phyloP scores from a whole-genome alignment of 805 yeast genomes.

The Lachancea kluyveri region DNA sequence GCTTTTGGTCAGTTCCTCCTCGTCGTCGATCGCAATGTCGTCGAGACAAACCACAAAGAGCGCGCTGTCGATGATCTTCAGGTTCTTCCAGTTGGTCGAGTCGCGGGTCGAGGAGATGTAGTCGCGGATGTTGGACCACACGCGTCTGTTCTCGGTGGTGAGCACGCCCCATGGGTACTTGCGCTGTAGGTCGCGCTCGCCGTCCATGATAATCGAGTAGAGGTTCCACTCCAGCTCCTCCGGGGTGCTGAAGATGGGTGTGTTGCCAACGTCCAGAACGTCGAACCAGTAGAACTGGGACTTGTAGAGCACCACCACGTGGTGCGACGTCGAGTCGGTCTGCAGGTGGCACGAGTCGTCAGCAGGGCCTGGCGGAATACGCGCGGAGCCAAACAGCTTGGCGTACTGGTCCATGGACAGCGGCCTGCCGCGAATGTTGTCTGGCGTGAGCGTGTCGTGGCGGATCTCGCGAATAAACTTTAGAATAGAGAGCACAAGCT shows the following conservation, averaged over 20 bases:
- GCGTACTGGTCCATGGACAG: conserved; percentile 91
- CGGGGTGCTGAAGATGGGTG: conserved; percentile 60
- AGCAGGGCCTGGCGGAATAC: conserved; percentile 78
- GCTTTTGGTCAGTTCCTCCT: conserved; percentile 67
- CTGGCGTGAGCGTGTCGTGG: conserved; percentile 67
- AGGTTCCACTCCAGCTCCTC: conserved; percentile 70
- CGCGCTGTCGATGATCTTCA: conserved; percentile 73
- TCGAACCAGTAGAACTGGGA: conserved; percentile 96
- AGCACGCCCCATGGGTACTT: conserved; percentile 71
- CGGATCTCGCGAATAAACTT: conserved; percentile 77
- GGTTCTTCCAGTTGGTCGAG: conserved; percentile 56
- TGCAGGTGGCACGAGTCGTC: conserved; percentile 64
- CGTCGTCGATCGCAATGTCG: conserved; percentile 56
- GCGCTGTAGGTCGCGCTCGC: conserved; percentile 36
- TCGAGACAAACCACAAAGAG: conserved; percentile 80
- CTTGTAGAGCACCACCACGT: conserved; percentile 73
- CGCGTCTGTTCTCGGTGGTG: conserved; percentile 82
- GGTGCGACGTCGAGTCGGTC: conserved; percentile 67
- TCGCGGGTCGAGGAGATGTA: conserved; percentile 37
- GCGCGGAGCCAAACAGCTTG: conserved; percentile 77
- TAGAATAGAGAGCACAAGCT: conserved; percentile 68
- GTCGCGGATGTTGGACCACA: conserved; percentile 76
- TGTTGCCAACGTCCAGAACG: conserved; percentile 68
- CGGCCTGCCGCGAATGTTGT: conserved; percentile 56
- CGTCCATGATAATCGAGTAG: conserved; percentile 70